phyloP scores from a whole-genome alignment of 768 basidiomycete species.

The Serendipita indica region DNA sequence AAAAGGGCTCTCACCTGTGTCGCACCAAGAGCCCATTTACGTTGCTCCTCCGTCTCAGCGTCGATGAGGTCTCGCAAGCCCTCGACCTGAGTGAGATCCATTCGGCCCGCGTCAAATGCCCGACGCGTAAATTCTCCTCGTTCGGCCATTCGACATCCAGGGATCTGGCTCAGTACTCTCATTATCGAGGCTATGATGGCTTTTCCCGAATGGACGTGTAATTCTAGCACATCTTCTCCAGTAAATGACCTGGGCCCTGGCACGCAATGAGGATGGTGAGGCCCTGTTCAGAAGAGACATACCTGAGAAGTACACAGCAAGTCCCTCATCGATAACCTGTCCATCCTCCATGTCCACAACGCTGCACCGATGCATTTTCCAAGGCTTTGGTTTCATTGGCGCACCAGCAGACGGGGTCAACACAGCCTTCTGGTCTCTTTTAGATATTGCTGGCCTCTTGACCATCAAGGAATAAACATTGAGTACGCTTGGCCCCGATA shows the following conservation, averaged over 20 bases:
- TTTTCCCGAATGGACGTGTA: conserved; percentile 78
- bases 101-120: conserved; percentile 62
- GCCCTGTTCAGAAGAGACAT: conserved; percentile 17
- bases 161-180: conserved; percentile 35
- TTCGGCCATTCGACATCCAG: conserved; percentile 60
- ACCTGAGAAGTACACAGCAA: conserved; percentile 76
- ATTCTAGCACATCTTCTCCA: conserved; percentile 63
- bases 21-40: conserved; percentile 52
- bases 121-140: conserved; percentile 82
- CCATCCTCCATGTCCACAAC: conserved; percentile 46
- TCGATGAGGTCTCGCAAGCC: conserved; percentile 77
- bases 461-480: conserved; percentile 51
- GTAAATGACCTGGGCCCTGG: conserved; percentile 72
- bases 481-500: conserved; percentile 63
- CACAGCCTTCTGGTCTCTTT: conserved; percentile 12
- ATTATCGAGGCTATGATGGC: conserved; percentile 65
- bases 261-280: not conserved
- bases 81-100: conserved; percentile 82
- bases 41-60: conserved; percentile 73
- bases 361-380: conserved; percentile 55
- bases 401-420: not conserved
- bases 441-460: conserved; percentile 15
- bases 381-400: conserved; percentile 33
- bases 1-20: conserved; percentile 39
- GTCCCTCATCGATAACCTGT: conserved; percentile 60